Percentiles rank a stretch among this genome's conserved stretches.
Conservation (phyloP, 1,284 basidiomycete genomes). For the Pyrrhoderma noxium region DNA sequence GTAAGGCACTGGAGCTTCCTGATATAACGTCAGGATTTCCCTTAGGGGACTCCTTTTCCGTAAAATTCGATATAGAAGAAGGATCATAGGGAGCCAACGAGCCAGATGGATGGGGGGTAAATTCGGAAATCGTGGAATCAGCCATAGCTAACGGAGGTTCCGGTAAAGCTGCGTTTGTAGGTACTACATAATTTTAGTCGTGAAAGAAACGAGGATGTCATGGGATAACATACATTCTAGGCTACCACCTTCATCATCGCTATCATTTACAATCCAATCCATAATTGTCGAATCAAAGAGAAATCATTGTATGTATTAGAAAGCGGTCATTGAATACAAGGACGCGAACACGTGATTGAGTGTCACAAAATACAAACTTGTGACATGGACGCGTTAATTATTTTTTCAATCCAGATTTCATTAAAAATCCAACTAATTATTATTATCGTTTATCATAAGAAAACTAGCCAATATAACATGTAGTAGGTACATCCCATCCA, state of each 20-base stretch:
- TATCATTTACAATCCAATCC: constrained; percentile 15
- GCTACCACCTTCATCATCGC: constrained; percentile 11
- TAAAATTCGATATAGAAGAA: constrained; percentile 11
- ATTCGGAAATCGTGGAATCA: constrained; percentile 14
- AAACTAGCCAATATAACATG: too few relatives aligned
- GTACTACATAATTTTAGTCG: too few relatives aligned
- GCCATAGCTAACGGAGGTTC: too few relatives aligned
- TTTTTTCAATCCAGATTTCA: not conserved
- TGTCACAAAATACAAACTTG: too few relatives aligned
- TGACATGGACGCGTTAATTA: too few relatives aligned
- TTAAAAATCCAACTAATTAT: not conserved
- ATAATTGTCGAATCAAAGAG: not conserved
- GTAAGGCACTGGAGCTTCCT: not conserved
- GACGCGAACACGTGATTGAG: too few relatives aligned
- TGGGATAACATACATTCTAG: not conserved
- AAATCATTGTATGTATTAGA: not conserved
- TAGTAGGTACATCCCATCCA: too few relatives aligned
- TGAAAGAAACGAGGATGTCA: not conserved
- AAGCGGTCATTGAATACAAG: not conserved
- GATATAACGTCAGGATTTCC: not conserved
- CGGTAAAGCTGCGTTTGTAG: too few relatives aligned
- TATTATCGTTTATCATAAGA: too few relatives aligned
- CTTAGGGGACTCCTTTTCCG: not conserved
- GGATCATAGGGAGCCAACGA: not conserved
- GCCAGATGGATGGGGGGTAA: not conserved